Evolutionary conservation across 2,329 filamentous ascomycete species (phyloP).

Genomic region (Xylaria arbuscula): DNA sequence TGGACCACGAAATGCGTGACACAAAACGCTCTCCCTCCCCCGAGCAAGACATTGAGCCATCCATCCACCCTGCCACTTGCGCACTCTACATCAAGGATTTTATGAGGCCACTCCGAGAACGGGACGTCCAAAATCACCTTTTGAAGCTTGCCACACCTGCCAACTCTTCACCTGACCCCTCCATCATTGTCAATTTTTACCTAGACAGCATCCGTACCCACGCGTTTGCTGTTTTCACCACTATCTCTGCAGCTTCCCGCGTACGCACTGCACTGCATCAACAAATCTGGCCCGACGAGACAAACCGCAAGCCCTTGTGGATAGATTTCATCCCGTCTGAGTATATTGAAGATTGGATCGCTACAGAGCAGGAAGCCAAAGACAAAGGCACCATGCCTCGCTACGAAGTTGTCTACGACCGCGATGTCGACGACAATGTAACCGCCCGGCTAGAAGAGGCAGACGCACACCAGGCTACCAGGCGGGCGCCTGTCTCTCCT

Average conservation of each 20-base stretch:
- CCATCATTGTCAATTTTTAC: conserved; percentile 75
- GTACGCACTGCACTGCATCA: conserved; percentile 82
- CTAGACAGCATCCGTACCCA: conserved; percentile 90
- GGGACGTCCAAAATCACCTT: conserved; percentile 75
- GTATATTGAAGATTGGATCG: conserved; percentile 78
- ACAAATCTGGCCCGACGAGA: conserved; percentile 86
- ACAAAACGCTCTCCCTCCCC: conserved; percentile 38
- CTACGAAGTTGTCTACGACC: conserved; percentile 80
- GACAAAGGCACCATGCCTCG: conserved; percentile 61
- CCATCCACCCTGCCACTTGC: conserved; percentile 77
- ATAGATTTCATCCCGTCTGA: conserved; percentile 89
- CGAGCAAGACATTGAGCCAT: conserved; percentile 59
- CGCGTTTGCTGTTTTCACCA: conserved; percentile 80
- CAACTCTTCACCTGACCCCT: conserved; percentile 60
- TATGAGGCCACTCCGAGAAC: conserved; percentile 83
- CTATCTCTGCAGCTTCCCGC: conserved; percentile 75
- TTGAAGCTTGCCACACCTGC: conserved; percentile 73
- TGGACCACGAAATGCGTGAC: conserved; percentile 40
- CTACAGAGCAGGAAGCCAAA: conserved; percentile 61
- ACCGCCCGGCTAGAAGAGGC: conserved; percentile 67
- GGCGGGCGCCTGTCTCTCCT: conserved; percentile 40
- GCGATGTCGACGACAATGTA: conserved; percentile 64
- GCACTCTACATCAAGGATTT: conserved; percentile 91
- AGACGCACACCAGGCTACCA: conserved; percentile 45
- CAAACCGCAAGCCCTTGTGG: conserved; percentile 83